A percentile compares a stretch with the other conserved stretches of the same genome.
Conservation (phyloP, 768 basidiomycete genomes). For the Leucogyrophana mollusca region DNA sequence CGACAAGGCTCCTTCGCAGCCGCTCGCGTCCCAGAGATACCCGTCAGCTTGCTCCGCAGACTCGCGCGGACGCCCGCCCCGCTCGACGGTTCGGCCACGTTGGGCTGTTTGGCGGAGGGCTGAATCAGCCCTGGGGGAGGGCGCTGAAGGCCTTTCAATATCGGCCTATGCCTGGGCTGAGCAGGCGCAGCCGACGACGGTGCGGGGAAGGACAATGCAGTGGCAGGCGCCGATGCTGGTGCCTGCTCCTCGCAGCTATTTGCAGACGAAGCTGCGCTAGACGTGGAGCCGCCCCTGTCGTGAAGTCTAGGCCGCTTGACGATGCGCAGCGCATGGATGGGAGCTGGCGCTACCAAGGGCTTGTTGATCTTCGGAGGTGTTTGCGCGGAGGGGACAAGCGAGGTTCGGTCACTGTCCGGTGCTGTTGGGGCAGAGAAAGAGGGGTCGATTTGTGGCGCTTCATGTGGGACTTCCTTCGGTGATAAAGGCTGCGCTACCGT, state of each 20-base stretch:
- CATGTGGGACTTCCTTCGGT: neutral
- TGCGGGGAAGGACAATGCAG: neutral
- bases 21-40: conserved; percentile 5
- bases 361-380: conserved; percentile 1
- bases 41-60: conserved; percentile 10
- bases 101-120: neutral
- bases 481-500: too few relatives aligned
- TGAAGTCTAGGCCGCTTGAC: conserved; percentile 25
- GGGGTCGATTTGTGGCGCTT: neutral
- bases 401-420: neutral
- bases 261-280: conserved; percentile 8
- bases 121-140: conserved; percentile 19
- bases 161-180: conserved; percentile 10
- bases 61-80: neutral
- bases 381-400: neutral
- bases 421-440: conserved; percentile 8
- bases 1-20: neutral
- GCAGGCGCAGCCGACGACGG: neutral
- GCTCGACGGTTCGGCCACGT: neutral
- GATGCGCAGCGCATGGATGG: conserved; percentile 26
- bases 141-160: conserved; percentile 24
- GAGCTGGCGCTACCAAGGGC: conserved; percentile 10
- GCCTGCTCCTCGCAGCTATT: conserved; percentile 4
- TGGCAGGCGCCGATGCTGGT: neutral
- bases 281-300: conserved; percentile 15